Base-by-base conservation (phyloP, 1,284 basidiomycete species). In the Quambalaria eucalypti region DNA sequence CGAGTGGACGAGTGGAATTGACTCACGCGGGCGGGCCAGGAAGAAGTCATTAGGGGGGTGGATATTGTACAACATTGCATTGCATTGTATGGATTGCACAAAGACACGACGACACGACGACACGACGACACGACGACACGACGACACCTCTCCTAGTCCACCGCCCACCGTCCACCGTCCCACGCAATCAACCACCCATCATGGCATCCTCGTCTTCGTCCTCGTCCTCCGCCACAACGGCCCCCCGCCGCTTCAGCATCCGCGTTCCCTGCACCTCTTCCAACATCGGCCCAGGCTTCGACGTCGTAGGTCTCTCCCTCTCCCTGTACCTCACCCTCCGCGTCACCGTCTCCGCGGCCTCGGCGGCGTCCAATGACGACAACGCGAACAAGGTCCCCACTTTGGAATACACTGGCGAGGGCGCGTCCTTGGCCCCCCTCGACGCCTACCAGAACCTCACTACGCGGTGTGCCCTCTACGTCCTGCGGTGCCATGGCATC, bases 241-340 rank as follows among this genome's bases (percentile, higher is more conserved):
- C 28, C n/a, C 28, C 25, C 26, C 50, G 54, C 21, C 33, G 28
- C 28, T 81, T 81, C 75, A 78, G 72, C 14, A 89, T 98, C 77
- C 82, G 81, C 66, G 88, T 98, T 51, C 93, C 93, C 8, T 90
- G 90, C 23, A 97, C 93, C 1, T 93, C 92, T 56, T 93, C 93
- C 64, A 98, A 98, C 80, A 92, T 98, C 72, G 93, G 93, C 2
- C 95, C 95, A 26, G 95, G 95, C 12, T 98, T 98, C 77, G 95
- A 99, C 77, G 95, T 98, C 57, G 90, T 96, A 62, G 95, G 95
- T 21, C 86, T 98, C 60, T 95, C 93, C 0, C 85, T 98, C 28
- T 91, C 90, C 1, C 84, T 96, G 30, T 82, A 87, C 69, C 83
- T 97, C 62, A 86, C 84, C 12, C 82, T 98, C 62, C 80, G 82